Base-by-base conservation (phyloP, 129 eudicot genomes). In the Pseudognaphalium luteoalbum region DNA sequence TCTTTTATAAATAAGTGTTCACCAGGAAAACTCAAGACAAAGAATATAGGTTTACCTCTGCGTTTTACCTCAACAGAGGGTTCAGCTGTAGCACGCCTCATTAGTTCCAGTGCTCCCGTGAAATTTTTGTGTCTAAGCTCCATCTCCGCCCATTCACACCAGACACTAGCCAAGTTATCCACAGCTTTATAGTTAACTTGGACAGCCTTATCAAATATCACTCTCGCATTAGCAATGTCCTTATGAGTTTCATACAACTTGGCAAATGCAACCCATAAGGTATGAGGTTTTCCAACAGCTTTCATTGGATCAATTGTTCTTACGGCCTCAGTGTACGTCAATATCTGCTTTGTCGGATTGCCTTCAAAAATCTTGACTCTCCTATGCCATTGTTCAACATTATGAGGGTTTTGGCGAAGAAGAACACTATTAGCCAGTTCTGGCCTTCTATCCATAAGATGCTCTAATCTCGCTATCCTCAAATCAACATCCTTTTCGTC, bases 121-220 rank as follows among this genome's bases (percentile, higher is more conserved):
- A 94, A 88, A 50, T 88, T 91, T 65, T 89, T 87, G 84, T 91
- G 93, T 61, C 88, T 84, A 28, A 94, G 82, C 60, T 91, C 98
- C 96, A 91, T 94, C 78, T 94, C 97, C 0, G 97, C 98, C 98
- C 98, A 91, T 66, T 88, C 97, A 81, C 98, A 94, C 98, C 98
- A 91, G 52, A 94, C 82, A 78, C 98, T 94, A 29, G 97, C 98
- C 58, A 94, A 75, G 76, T 94, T 88, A 75, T 94, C 98, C 67
- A 94, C 93, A 37, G 91, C 83, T 81, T 94, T 94, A 78, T 87
- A 94, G n/a, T 89, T 91, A 9, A 94, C 96, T 79, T 94, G 97
- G 44, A 94, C 97, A 19, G 97, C 96, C 80, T 94, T 91, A 59
- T 94, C 97, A 75, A 91, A 94, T 28, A 94, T 89, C 42, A 94